Evolutionary conservation across 257 asterid genomes (phyloP).

Genomic region (Solanum habrochaites): DNA sequence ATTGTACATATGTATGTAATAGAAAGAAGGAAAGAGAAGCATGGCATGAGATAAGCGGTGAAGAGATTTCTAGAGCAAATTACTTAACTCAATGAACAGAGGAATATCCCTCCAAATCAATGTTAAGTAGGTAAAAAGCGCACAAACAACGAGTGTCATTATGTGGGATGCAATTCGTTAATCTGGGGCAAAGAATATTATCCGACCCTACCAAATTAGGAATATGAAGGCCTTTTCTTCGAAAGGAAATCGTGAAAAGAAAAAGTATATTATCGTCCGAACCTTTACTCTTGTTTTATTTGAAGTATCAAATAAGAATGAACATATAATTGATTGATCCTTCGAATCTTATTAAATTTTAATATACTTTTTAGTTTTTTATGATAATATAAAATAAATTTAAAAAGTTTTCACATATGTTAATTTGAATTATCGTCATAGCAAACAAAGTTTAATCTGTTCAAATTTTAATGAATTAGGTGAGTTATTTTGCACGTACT

Average conservation of each 20-base stretch:
- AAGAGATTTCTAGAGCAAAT: not conserved
- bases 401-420: not conserved
- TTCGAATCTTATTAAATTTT: not conserved
- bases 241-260: no score
- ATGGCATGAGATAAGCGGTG: rapidly evolving
- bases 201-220: rapidly evolving
- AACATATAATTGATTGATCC: not conserved
- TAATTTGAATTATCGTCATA: not conserved
- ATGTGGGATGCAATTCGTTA: no score
- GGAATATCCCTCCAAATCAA: not conserved
- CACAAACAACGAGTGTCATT: no score
- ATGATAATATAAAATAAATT: no score
- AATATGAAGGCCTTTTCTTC: not conserved
- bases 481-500: not conserved
- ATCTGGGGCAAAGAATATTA: not conserved
- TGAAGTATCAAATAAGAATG: not conserved
- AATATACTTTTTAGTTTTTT: no score
- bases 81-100: not conserved
- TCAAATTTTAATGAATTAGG: not conserved
- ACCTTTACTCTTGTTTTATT: no score
- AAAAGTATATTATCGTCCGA: rapidly evolving
- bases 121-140: not conserved
- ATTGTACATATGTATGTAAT: not conserved
- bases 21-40: not conserved
- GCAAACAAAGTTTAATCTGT: not conserved